A percentile compares a stretch with the other conserved stretches of the same genome.
These are phyloP conservation scores for Colletotrichum sp. DNA, from an alignment of 2,329 filamentous ascomycete genomes.

Conservation along the genomic window DNA sequence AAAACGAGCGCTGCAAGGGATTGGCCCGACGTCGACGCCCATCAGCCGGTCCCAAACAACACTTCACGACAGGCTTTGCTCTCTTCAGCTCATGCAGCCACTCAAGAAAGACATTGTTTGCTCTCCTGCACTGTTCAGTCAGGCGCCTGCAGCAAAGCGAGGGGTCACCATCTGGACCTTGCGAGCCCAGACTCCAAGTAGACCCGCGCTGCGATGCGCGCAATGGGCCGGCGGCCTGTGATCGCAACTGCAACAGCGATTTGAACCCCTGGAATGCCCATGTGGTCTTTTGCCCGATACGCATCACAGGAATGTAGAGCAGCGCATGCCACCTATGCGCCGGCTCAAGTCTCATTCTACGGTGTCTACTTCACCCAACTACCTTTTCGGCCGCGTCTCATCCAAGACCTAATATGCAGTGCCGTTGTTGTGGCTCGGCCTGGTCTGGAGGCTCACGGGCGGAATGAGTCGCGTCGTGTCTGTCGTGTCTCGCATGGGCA, in stretches of 20 bases:
- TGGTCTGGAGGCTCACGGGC: background rate
- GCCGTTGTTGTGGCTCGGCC: constrained; percentile 7
- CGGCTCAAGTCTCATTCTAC: background rate
- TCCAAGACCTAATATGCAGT: constrained; percentile 11
- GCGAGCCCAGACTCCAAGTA: background rate
- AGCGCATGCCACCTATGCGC: constrained; percentile 8
- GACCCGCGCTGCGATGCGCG: background rate
- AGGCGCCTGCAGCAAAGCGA: background rate
- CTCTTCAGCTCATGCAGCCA: constrained; percentile 7
- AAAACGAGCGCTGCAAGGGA: background rate
- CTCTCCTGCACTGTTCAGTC: background rate
- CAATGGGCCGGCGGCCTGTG: background rate
- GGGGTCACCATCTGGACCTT: background rate
- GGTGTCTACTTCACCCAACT: background rate
- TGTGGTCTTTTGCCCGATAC: constrained; percentile 4
- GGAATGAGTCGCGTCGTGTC: constrained; percentile 11
- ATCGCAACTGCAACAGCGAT: background rate
- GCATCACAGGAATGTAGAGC: background rate
- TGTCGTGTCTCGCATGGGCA: background rate
- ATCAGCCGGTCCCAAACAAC: background rate
- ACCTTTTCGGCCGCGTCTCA: background rate
- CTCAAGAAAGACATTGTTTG: background rate
- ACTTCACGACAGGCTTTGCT: background rate
- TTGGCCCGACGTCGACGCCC: background rate
- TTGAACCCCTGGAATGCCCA: constrained; percentile 13